Percentiles rank a stretch among this genome's conserved stretches.
phyloP scores from a whole-genome alignment of 2,329 filamentous ascomycete species.

The Nemania sp. region DNA sequence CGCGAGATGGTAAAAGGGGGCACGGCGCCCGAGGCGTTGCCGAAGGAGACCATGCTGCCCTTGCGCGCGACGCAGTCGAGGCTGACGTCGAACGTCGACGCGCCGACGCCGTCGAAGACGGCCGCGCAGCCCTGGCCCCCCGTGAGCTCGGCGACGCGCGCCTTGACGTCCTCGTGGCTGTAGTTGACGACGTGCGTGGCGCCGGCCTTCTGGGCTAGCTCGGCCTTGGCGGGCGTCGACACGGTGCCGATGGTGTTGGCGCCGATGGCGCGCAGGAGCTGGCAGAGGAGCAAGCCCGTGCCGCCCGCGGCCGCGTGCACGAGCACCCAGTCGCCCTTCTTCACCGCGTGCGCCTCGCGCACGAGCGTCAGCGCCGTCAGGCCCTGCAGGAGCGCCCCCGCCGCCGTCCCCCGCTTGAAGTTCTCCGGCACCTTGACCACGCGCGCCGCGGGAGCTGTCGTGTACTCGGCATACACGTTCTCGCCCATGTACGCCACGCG shows the following conservation, averaged over 20 bases:
- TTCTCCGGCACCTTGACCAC: slow-evolving; percentile 67
- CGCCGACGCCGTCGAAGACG: slow-evolving; percentile 86
- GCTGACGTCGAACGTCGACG: slow-evolving; percentile 79
- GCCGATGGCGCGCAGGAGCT: slow-evolving; percentile 73
- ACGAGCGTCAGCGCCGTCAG: slow-evolving; percentile 81
- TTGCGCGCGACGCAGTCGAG: slow-evolving; percentile 76
- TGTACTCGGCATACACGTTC: slow-evolving; percentile 61
- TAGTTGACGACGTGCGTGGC: slow-evolving; percentile 77
- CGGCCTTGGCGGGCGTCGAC: slow-evolving; percentile 72
- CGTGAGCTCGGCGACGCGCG: slow-evolving; percentile 70
- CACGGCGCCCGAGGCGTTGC: slow-evolving; percentile 78
- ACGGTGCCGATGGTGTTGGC: slow-evolving; percentile 82
- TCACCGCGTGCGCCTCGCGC: slow-evolving; percentile 74
- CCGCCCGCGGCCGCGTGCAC: slow-evolving; percentile 87
- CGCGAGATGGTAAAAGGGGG: slow-evolving; percentile 64
- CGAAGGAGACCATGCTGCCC: slow-evolving; percentile 77
- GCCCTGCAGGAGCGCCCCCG: slow-evolving; percentile 76
- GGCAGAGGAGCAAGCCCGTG: slow-evolving; percentile 74
- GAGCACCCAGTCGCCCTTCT: slow-evolving; percentile 79
- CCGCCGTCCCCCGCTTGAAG: slow-evolving; percentile 64
- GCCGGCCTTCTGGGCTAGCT: slow-evolving; percentile 70
- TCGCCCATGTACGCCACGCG: slow-evolving; percentile 70
- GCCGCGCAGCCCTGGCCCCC: slow-evolving; percentile 72
- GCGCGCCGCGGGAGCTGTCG: slow-evolving; percentile 55
- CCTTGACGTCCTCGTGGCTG: slow-evolving; percentile 59